Evolutionary conservation across 192 early-diverging fungal genomes (phyloP), one percentile per base, ranked within the genome.

Genomic region (Linderina pennispora): DNA sequence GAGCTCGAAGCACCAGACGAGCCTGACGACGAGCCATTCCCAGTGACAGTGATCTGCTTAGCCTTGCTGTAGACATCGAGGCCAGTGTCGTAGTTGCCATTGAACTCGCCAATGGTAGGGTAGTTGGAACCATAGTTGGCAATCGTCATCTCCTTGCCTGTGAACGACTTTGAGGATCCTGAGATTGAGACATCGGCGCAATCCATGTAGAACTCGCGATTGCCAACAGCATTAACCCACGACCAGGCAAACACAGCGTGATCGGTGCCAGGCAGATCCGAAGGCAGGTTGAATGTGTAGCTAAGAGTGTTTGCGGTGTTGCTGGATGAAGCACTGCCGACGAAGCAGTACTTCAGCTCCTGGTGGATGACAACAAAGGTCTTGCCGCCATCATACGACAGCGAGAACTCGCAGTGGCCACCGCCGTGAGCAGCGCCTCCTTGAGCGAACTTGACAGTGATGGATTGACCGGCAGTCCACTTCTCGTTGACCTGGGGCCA

Each of bases 131-230:
- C 77, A 38, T 80, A 75, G 48, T 80, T 80, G 32, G 73, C 69
- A 36, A 74, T 60, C 2, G 74, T 51, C 49, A 65, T 48, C 36
- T 48, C 16, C 22, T 58, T 58, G 17, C 62, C 61, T 0, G 75
- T 62, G 28, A 77, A 56, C 9, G 40, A 39, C 2, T 43, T 32
- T 3, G 23, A 17, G 0, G 57, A 50, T 53, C 37, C 35, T 0
- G 50, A 45, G 18, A 72, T 73, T 0, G 47, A 33, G 41, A 84
- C 67, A 38, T 74, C 77, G 23, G 80, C 74, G 47, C 81, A 80
- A 36, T 79, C 80, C 41, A 71, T 79, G 50, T 86, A 86, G 34
- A 72, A 82, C 59, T 86, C 84, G 23, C 75, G 68, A 40, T 82
- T 82, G 1, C 78, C 81, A 8, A 74, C 38, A 1, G 82, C 81